Percentiles rank a stretch among this genome's conserved stretches.
phyloP scores from a whole-genome alignment of 2,329 filamentous ascomycete genomes.

The Scopulariopsis brevicaulis region DNA sequence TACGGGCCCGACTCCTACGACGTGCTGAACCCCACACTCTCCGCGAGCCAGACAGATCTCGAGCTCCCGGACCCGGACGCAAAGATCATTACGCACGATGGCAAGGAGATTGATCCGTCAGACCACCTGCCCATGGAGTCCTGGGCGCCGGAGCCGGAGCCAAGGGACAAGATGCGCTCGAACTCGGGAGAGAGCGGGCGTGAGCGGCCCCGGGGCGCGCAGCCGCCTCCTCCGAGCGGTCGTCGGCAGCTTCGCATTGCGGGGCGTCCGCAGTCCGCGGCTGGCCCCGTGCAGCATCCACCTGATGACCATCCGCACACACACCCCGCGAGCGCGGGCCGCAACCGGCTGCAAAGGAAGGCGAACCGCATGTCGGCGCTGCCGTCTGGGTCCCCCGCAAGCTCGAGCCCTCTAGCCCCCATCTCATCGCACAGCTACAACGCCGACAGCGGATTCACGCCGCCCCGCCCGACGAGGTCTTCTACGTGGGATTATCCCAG shows the following conservation, averaged over 20 bases:
- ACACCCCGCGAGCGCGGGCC: constrained; percentile 25
- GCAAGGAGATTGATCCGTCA: constrained; percentile 67
- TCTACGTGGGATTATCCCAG: constrained; percentile 41
- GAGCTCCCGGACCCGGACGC: constrained; percentile 38
- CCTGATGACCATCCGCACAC: constrained; percentile 18
- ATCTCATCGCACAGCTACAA: constrained; percentile 39
- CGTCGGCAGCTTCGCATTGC: constrained; percentile 40
- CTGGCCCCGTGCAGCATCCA: constrained; percentile 16
- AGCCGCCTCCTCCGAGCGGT: constrained; percentile 36
- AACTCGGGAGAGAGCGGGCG: constrained; percentile 13
- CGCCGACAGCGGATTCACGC: constrained; percentile 28
- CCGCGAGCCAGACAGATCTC: constrained; percentile 17
- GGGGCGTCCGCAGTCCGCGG: constrained; percentile 36
- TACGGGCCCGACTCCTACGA: constrained; percentile 71
- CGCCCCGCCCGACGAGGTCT: constrained; percentile 29
- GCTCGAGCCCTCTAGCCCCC: constrained; percentile 38
- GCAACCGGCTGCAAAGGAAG: constrained; percentile 58
- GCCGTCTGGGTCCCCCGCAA: constrained; percentile 22
- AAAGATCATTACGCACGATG: constrained; percentile 67
- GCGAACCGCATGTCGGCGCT: constrained; percentile 30
- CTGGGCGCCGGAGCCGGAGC: constrained; percentile 68
- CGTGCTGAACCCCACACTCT: constrained; percentile 50
- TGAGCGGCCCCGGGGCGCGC: constrained; percentile 33
- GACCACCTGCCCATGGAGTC: constrained; percentile 68
- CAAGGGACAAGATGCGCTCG: constrained; percentile 18